Base-by-base conservation (phyloP, 2,329 filamentous ascomycete genomes). In the Aspergillus proliferans region DNA sequence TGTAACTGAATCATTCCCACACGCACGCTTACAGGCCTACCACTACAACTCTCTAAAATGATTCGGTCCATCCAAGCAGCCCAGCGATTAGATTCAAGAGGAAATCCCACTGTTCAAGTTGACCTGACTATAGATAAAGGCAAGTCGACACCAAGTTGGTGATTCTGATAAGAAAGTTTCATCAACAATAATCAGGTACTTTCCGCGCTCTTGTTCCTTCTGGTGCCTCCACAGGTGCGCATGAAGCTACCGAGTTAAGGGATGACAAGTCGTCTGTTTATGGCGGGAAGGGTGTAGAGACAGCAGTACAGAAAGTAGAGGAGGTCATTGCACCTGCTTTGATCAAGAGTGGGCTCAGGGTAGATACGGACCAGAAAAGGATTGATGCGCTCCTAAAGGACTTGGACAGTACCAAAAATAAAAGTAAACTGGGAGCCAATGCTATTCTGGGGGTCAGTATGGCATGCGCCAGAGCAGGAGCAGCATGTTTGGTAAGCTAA, bases 401-500 rank as follows among this genome's bases (percentile, higher is more conserved):
- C 12, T 36, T 36, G 14, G 34, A 14, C 66, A 79, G 78, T 54
- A 82, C 79, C 43, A 66, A 70, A 60, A 80, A 81, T 72, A 83
- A 82, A 76, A 76, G 72, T 56, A 76, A 75, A 56, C 70, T 82
- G 38, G 79, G 79, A 57, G 79, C 79, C 55, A 82, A 82, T 64
- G 79, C 79, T 56, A 82, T 82, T 57, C 73, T 82, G 46, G 79
- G 78, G 68, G 76, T 82, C 56, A 78, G 74, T 65, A 80, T 82
- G 76, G 79, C 79, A 45, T 74, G 80, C 50, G 78, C 78, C 52
- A 77, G 80, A 66, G 78, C 78, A 51, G 78, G 76, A 9, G 77
- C 78, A 50, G 78, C 77, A 10, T 36, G 4, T 9, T 36, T 36
- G 34, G 34, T 36, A 36, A 3, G 34, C 14, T 3, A 15, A 36